Base-by-base conservation (phyloP, 1,284 basidiomycete genomes). In the Neotropicomus parvogracilis region DNA sequence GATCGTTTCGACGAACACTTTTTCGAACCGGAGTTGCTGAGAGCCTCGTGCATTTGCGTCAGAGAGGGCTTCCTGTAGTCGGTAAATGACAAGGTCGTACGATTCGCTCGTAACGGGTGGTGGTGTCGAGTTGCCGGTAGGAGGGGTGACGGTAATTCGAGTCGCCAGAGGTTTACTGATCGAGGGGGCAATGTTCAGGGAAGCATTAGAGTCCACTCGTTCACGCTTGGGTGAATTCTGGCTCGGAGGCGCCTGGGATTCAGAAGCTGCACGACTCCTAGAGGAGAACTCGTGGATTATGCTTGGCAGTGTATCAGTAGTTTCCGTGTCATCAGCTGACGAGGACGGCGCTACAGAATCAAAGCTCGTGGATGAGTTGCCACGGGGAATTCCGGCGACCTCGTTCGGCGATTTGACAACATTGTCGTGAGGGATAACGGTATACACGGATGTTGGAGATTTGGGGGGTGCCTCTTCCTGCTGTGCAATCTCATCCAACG, bases 1-100 rank as follows among this genome's bases (percentile, higher is more conserved):
- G 16, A 95, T 79, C 12, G 80, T 78, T 61, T 88, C 85, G 19
- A 95, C 75, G 50, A 95, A 81, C 38, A 71, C 75, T 21, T 81
- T 74, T 57, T 95, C 91, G 33, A 97, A 72, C 58, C 79, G 80
- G 31, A 95, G 73, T 44, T 83, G 81, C 44, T 79, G 75, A 11
- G 76, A 74, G 4, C 80, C 80, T 43, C 78, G 76, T 40, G 83
- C 80, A 53, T 75, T 80, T 8, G 88, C 83, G 50, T 83, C 77
- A 2, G 75, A 68, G 33, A 92, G 65, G 12, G 81, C 74, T 55
- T 86, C 80, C 54, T 79, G 78, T 45, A 91, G 66, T 38, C 78
- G 69, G 40, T 70, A 64, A 21, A 74, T 56, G 4, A 84, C 73
- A 32, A 78, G 54, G 43, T 83, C 79, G 16, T 74, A 56, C 3